Percentiles rank a stretch among this genome's conserved stretches.
phyloP scores from a whole-genome alignment of 208 protist genomes.

The Acanthamoeba lenticulata region DNA sequence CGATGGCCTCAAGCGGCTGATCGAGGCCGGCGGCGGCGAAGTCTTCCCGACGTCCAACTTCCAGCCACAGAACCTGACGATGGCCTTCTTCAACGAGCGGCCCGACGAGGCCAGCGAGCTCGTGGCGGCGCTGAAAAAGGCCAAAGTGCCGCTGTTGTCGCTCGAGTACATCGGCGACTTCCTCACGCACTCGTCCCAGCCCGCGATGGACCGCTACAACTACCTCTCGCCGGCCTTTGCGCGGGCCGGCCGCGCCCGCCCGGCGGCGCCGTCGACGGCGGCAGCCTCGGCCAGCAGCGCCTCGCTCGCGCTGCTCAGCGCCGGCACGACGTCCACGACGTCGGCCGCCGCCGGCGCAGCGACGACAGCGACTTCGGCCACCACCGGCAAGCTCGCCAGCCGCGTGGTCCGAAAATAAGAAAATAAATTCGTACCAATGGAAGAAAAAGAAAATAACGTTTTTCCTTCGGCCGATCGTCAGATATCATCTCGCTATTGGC shows the following conservation, averaged over 20 bases:
- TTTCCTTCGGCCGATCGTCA: too few relatives aligned
- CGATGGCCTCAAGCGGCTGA: background rate
- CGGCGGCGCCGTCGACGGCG: too few relatives aligned
- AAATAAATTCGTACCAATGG: too few relatives aligned
- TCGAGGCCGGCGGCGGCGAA: background rate
- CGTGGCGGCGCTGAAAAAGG: background rate
- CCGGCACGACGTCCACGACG: too few relatives aligned
- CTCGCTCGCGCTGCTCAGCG: too few relatives aligned
- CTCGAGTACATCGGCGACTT: conserved; percentile 24
- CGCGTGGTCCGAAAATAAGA: too few relatives aligned
- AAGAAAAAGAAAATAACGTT: too few relatives aligned
- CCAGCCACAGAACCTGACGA: background rate
- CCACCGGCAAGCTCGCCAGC: too few relatives aligned
- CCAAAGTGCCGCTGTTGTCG: background rate
- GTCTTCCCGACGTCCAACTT: background rate
- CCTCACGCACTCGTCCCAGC: background rate
- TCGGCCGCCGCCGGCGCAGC: too few relatives aligned
- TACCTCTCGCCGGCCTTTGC: background rate
- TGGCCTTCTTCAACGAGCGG: background rate
- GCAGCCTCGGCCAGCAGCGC: too few relatives aligned
- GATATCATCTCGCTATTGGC: too few relatives aligned
- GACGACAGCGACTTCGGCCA: too few relatives aligned
- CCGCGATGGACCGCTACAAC: background rate
- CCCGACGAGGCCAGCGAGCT: background rate
- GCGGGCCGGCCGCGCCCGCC: background rate